Evolutionary conservation across 768 basidiomycete genomes (phyloP).

Genomic region (Mycena capillaripes): DNA sequence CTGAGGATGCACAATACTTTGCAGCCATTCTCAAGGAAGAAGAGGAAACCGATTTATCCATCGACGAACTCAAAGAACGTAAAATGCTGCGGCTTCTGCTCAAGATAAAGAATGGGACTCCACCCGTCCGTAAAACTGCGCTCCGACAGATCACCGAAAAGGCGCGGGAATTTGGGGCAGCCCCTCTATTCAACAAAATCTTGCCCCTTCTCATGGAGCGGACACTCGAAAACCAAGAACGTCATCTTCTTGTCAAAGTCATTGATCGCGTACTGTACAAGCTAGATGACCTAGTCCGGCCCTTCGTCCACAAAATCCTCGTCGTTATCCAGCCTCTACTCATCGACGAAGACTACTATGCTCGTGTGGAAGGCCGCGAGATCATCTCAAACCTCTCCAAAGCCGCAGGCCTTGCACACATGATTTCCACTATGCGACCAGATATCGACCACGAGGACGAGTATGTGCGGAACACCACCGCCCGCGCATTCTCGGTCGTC

Average conservation of each 20-base stretch:
- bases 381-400: conserved; percentile 99
- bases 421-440: conserved; percentile 99
- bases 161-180: conserved; percentile 97
- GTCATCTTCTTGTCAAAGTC: conserved; percentile 97
- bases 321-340: conserved; percentile 99
- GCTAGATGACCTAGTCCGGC: conserved; percentile 97
- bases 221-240: conserved; percentile 97
- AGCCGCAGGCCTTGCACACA: conserved; percentile 98
- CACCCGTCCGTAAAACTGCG: conserved; percentile 97
- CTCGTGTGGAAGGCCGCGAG: conserved; percentile 97
- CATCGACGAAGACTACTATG: conserved; percentile 97
- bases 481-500: conserved; percentile 98
- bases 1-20: conserved; percentile 98
- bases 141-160: conserved; percentile 98
- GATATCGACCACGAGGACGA: conserved; percentile 99
- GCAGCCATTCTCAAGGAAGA: conserved; percentile 95
- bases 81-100: conserved; percentile 98
- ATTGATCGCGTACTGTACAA: conserved; percentile 99
- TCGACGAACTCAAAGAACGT: conserved; percentile 99
- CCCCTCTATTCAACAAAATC: conserved; percentile 98
- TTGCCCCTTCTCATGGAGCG: conserved; percentile 98
- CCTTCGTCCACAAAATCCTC: conserved; percentile 99
- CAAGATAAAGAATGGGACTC: conserved; percentile 99
- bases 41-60: conserved; percentile 89
- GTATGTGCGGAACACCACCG: conserved; percentile 98